Conservation (phyloP, 768 basidiomycete genomes). For the Amanita exitialis region DNA sequence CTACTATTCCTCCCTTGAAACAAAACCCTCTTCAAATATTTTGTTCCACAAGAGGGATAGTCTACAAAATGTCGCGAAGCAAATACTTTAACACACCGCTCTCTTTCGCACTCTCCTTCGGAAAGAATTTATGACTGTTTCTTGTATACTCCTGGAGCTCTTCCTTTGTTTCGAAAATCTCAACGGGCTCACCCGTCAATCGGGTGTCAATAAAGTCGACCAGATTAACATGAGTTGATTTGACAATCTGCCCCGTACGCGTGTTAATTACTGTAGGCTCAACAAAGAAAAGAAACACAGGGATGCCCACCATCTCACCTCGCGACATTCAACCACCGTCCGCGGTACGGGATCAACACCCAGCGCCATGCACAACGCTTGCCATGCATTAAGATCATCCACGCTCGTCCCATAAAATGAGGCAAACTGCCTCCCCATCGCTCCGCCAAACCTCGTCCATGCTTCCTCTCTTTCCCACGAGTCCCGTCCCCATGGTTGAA, state of each 20-base stretch:
- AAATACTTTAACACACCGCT: not conserved
- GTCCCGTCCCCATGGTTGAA: not conserved
- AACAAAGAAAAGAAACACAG: not conserved
- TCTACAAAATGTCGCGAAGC: not conserved
- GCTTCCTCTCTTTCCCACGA: not conserved
- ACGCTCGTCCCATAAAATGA: not conserved
- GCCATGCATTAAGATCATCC: not conserved
- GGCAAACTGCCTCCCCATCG: not conserved
- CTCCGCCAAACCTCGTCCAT: not conserved
- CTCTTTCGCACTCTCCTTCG: slow-evolving; percentile 4
- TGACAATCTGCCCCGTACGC: not conserved
- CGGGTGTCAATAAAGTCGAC: slow-evolving; percentile 1
- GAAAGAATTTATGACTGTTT: not conserved
- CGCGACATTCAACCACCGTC: not conserved
- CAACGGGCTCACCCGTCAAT: not conserved
- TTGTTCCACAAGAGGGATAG: too few species aligned
- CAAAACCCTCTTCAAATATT: too few species aligned
- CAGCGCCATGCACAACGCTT: not conserved
- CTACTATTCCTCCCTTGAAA: too few species aligned
- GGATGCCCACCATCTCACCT: not conserved
- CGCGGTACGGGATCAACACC: not conserved
- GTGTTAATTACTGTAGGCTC: not conserved
- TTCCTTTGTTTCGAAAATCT: not conserved
- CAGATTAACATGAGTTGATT: slow-evolving; percentile 5
- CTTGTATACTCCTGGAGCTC: not conserved